phyloP scores from a whole-genome alignment of 2,329 filamentous ascomycete species.

The Fonsecaea multimorphosa region DNA sequence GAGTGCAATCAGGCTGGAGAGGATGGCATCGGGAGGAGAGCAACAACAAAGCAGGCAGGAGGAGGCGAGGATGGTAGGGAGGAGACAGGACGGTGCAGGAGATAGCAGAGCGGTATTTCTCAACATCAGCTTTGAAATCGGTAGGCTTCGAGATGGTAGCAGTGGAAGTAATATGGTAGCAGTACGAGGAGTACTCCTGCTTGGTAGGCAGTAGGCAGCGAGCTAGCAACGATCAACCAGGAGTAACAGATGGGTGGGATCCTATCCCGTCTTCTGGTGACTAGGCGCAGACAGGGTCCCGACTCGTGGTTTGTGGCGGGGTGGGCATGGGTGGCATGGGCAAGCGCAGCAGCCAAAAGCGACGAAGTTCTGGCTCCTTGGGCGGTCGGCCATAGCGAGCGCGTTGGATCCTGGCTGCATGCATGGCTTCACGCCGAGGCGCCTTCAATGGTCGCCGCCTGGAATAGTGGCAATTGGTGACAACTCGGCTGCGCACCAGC shows the following conservation, averaged over 20 bases:
- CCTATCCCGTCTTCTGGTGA: slow-evolving; percentile 19
- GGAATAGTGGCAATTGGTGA: slow-evolving; percentile 11
- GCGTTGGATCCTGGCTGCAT: slow-evolving; percentile 17
- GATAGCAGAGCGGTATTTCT: slow-evolving; percentile 19
- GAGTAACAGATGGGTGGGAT: slow-evolving; percentile 19
- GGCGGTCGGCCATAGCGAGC: slow-evolving; percentile 10
- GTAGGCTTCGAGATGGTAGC: slow-evolving; percentile 14
- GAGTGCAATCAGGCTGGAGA: slow-evolving; percentile 22
- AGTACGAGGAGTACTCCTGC: slow-evolving; percentile 21
- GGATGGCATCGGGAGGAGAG: slow-evolving; percentile 22
- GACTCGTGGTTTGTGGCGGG: slow-evolving; percentile 19
- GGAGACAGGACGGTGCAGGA: slow-evolving; percentile 6
- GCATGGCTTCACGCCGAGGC: slow-evolving; percentile 13
- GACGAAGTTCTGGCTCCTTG: slow-evolving; percentile 8
- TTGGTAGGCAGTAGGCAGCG: not conserved
- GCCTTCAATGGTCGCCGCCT: not conserved
- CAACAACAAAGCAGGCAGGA: not conserved
- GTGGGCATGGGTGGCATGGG: slow-evolving; percentile 16
- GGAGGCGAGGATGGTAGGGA: slow-evolving; percentile 3
- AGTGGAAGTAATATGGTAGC: slow-evolving; percentile 7
- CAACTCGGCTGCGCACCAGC: not conserved
- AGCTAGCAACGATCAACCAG: slow-evolving; percentile 7
- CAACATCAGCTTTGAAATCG: slow-evolving; percentile 28
- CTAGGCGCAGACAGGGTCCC: slow-evolving; percentile 14
- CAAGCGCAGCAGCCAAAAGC: slow-evolving; percentile 21